phyloP scores from a whole-genome alignment of 768 basidiomycete genomes.

The Asterophora lycoperdoides region DNA sequence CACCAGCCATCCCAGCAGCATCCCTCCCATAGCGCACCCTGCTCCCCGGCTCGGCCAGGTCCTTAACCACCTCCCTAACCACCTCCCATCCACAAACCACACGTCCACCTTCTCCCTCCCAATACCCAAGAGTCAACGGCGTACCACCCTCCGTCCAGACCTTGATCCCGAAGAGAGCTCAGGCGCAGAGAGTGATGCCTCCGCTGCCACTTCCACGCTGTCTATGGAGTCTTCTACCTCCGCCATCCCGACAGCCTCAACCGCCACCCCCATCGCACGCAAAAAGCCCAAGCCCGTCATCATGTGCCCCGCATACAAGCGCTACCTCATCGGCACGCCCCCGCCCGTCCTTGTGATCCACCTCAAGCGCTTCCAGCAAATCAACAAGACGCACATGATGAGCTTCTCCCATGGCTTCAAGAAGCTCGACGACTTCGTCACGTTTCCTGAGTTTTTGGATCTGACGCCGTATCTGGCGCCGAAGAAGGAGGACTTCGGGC shows the following conservation, averaged over 20 bases:
- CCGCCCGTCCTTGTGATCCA: slow-evolving; percentile 91
- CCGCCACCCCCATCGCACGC: slow-evolving; percentile 5
- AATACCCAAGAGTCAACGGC: not conserved
- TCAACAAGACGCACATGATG: slow-evolving; percentile 55
- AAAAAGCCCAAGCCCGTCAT: slow-evolving; percentile 54
- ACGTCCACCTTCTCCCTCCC: slow-evolving; percentile 3
- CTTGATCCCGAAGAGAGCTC: slow-evolving; percentile 35
- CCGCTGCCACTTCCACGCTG: slow-evolving; percentile 23
- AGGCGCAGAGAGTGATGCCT: slow-evolving; percentile 40
- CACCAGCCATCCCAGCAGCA: not conserved
- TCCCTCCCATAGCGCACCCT: slow-evolving; percentile 8
- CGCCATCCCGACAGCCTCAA: not conserved
- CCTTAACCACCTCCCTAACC: slow-evolving; percentile 13
- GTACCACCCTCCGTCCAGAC: slow-evolving; percentile 5
- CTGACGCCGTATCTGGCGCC: slow-evolving; percentile 85
- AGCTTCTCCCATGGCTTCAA: slow-evolving; percentile 72
- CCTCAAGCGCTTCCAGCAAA: slow-evolving; percentile 92
- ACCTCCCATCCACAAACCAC: slow-evolving; percentile 9
- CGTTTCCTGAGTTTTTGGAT: slow-evolving; percentile 87
- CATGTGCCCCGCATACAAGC: slow-evolving; percentile 85
- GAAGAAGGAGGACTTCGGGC: slow-evolving; percentile 62
- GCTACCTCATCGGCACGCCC: slow-evolving; percentile 82
- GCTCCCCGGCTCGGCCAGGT: slow-evolving; percentile 16
- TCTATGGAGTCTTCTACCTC: slow-evolving; percentile 16
- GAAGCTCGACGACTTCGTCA: slow-evolving; percentile 88